Base-by-base conservation (phyloP, 2,329 filamentous ascomycete genomes). In the Colletotrichum simmondsii region DNA sequence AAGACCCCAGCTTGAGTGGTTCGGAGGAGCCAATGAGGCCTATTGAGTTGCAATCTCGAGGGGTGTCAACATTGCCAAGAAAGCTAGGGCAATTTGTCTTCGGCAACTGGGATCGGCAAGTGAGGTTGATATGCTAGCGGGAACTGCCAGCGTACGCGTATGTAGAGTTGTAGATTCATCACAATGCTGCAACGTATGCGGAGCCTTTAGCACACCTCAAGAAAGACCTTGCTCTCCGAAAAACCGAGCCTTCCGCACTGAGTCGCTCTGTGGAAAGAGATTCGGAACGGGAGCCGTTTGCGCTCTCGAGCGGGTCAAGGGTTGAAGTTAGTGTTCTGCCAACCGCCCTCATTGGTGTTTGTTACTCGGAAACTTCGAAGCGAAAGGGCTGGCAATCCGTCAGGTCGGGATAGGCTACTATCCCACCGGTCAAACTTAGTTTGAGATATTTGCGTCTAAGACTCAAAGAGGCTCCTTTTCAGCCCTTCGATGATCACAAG, bases 21-120 rank as follows among this genome's bases (percentile, higher is more conserved):
- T 30, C 7, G 14, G 19, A 19, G 37, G 16, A 14, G 28, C 70
- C 70, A 72, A 72, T 72, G 61, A 56, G 54, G 7, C 46, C 7
- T 14, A 10, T 19, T 52, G 22, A n/a, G 58, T 65, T 70, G 49
- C 54, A 61, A 60, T 42, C 26, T 32, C n/a, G 46, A 37, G 32
- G 57, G 49, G 70, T 49, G 30, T 69, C 53, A 53, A 54, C 28
- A 53, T n/a, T 53, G 60, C 70, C 70, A 72, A 72, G 60, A 11
- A n/a, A 19, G 22, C 53, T 19, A 30, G 66, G 56, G 28, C 35
- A 65, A 26, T 26, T 70, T 46, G 54, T 65, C 60, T 72, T 72
- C 70, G 70, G 70, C 70, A 72, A 56, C 59, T 72, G 60, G 66
- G 42, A 57, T 65, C 70, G 70, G 70, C 70, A 72, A 60, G 22